Conservation (phyloP, 1,139 yeast species). For the Saccharomyces pastorianus region DNA sequence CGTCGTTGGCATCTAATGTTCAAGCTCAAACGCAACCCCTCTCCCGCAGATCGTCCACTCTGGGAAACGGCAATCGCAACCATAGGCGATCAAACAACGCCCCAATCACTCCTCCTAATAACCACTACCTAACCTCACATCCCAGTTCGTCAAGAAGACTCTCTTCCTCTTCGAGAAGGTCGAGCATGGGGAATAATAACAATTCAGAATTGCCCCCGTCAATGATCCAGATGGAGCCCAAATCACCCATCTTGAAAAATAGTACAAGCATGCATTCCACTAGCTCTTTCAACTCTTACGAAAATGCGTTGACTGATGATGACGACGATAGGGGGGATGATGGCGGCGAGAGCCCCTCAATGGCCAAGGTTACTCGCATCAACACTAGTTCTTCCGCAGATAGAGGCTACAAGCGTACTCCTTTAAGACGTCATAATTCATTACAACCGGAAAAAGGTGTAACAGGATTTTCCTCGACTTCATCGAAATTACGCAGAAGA, state of each 20-base stretch:
- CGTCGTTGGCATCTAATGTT: conserved; percentile 9
- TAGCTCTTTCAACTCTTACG: conserved; percentile 9
- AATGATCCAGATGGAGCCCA: conserved; percentile 55
- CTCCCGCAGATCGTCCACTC: neutral
- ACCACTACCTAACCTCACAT: neutral
- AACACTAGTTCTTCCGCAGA: conserved; percentile 2
- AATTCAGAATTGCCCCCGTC: conserved; percentile 44
- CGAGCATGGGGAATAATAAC: conserved; percentile 5
- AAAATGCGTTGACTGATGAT: conserved; percentile 10
- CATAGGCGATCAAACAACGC: neutral
- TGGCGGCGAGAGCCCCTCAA: conserved; percentile 6
- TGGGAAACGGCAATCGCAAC: neutral
- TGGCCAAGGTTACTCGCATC: conserved; percentile 8
- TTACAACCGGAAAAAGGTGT: conserved; percentile 1
- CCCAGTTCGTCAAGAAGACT: neutral
- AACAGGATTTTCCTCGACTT: conserved; percentile 3
- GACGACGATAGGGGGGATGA: conserved; percentile 3
- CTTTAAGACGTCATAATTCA: conserved; percentile 1
- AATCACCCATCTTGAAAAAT: conserved; percentile 46
- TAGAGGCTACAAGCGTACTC: neutral
- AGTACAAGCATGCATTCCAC: conserved; percentile 18
- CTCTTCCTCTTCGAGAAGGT: conserved; percentile 19
- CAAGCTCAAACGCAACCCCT: neutral
- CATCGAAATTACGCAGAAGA: conserved; percentile 4
- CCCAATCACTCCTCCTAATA: neutral